phyloP scores from a whole-genome alignment of 768 basidiomycete genomes.

The Udeniomyces megalosporus region DNA sequence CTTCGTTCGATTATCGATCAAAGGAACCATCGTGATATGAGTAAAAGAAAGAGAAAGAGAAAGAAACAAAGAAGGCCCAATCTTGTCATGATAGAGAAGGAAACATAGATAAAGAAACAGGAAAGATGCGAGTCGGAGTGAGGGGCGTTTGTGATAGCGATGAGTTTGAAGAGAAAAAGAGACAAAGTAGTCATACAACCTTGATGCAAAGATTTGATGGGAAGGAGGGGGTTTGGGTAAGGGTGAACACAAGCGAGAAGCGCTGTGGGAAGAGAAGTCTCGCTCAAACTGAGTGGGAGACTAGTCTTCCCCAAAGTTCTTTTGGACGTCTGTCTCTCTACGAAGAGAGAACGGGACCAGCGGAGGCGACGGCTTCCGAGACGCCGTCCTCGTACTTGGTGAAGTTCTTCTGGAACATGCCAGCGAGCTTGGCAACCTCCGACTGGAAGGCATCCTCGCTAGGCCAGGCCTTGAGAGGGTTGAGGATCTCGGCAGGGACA shows the following conservation, averaged over 20 bases:
- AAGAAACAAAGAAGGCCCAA: not conserved
- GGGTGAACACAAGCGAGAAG: not conserved
- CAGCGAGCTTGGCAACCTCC: slow-evolving; percentile 67
- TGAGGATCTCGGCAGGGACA: slow-evolving; percentile 78
- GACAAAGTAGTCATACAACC: not conserved
- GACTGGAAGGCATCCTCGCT: slow-evolving; percentile 77
- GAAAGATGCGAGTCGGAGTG: too few relatives aligned
- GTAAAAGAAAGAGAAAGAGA: not conserved
- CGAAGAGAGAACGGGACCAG: slow-evolving; percentile 45
- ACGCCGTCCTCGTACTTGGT: slow-evolving; percentile 79
- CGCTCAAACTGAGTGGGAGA: not conserved
- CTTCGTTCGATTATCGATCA: not conserved
- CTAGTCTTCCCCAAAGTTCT: too few relatives aligned
- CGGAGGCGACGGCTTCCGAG: slow-evolving; percentile 56
- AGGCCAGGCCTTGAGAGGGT: slow-evolving; percentile 73
- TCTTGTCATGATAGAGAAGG: not conserved
- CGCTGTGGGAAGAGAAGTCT: not conserved
- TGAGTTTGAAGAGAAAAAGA: not conserved
- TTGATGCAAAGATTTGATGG: not conserved
- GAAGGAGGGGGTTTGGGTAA: not conserved
- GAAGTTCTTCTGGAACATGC: slow-evolving; percentile 56
- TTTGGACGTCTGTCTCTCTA: not conserved
- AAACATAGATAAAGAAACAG: not conserved
- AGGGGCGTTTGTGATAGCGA: too few relatives aligned
- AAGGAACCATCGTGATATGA: not conserved